Conservation (phyloP, 768 basidiomycete species). For the Scleroderma bovista region DNA sequence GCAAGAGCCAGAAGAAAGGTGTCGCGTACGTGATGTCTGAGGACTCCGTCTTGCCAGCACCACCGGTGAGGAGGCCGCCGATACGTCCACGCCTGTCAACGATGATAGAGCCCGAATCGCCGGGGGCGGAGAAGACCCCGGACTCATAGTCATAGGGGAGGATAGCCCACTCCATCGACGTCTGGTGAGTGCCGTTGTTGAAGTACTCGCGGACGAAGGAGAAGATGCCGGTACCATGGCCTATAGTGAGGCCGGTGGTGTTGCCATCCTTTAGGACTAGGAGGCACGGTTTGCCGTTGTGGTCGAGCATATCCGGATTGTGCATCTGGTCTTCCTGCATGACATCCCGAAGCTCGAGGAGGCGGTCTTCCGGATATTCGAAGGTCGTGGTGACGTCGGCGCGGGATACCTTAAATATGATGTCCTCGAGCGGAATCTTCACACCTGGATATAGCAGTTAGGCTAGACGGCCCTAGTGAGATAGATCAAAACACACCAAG, state of each 20-base stretch:
- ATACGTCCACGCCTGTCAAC: slow-evolving; percentile 29
- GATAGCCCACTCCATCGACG: slow-evolving; percentile 28
- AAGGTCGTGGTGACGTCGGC: slow-evolving; percentile 20
- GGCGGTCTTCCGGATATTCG: slow-evolving; percentile 28
- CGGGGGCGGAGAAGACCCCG: slow-evolving; percentile 28
- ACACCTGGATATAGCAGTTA: slow-evolving; percentile 17
- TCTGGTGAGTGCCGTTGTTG: slow-evolving; percentile 7
- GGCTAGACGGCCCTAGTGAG: slow-evolving; percentile 16
- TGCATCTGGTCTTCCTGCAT: slow-evolving; percentile 29
- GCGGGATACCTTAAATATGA: slow-evolving; percentile 19
- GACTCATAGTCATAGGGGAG: slow-evolving; percentile 23
- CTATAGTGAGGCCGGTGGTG: slow-evolving; percentile 33
- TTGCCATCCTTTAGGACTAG: slow-evolving; percentile 32
- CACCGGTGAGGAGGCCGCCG: slow-evolving; percentile 32
- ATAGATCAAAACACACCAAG: slow-evolving; percentile 29
- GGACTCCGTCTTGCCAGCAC: slow-evolving; percentile 22
- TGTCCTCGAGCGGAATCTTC: slow-evolving; percentile 11
- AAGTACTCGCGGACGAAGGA: slow-evolving; percentile 31
- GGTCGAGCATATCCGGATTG: slow-evolving; percentile 24
- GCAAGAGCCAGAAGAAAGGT: slow-evolving; percentile 33
- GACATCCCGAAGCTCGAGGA: slow-evolving; percentile 25
- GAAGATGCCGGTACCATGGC: slow-evolving; percentile 27
- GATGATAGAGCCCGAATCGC: slow-evolving; percentile 36
- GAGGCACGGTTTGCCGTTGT: slow-evolving; percentile 25
- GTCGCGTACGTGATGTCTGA: slow-evolving; percentile 36